phyloP scores from a whole-genome alignment of 345 rosid genomes.

The Eucalyptus decipiens region DNA sequence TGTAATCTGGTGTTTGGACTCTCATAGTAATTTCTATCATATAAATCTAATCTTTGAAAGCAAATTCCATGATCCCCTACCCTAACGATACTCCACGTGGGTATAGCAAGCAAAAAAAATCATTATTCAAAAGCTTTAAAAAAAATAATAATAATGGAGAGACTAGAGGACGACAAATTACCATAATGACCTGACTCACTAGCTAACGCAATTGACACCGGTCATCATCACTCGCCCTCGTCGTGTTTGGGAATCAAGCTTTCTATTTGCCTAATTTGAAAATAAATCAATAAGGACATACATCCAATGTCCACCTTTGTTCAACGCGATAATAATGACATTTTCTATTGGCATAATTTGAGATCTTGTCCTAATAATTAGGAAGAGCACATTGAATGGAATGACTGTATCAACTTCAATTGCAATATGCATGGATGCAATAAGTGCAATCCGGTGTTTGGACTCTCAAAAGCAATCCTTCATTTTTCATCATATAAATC shows the following conservation, averaged over 20 bases:
- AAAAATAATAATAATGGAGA: no score
- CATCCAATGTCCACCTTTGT: rapidly evolving
- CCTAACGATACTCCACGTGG: neutral
- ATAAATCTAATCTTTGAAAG: no score
- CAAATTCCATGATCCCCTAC: neutral
- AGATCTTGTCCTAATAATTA: rapidly evolving
- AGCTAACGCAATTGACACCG: rapidly evolving
- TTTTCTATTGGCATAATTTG: rapidly evolving
- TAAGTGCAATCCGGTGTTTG: rapidly evolving
- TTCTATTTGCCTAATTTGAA: no score
- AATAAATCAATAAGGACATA: no score
- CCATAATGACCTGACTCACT: rapidly evolving
- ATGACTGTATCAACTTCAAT: rapidly evolving
- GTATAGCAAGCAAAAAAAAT: neutral
- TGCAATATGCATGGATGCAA: rapidly evolving
- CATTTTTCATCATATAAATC: no score
- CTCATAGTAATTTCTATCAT: no score
- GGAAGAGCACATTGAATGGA: no score
- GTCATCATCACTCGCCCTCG: no score
- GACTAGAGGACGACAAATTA: rapidly evolving
- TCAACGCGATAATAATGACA: no score
- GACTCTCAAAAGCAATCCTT: no score
- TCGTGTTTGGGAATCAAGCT: no score
- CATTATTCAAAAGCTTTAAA: no score
- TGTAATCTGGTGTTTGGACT: neutral